Evolutionary conservation across 2,329 filamentous ascomycete genomes (phyloP), one percentile per base, ranked within the genome.

Genomic region (Myriosclerotinia scirpicola): DNA sequence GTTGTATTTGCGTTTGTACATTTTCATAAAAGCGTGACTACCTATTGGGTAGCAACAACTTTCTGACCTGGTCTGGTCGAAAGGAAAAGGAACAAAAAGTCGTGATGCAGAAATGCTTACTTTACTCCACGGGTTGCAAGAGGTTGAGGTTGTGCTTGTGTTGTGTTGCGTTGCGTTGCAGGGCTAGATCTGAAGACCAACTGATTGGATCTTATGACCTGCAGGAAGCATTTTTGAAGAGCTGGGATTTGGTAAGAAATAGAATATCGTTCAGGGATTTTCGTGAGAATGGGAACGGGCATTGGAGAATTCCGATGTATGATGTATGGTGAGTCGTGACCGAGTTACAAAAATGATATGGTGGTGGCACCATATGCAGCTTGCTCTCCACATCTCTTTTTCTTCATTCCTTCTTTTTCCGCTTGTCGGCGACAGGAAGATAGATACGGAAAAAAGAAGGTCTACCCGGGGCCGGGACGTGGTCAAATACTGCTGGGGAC

Each of bases 131-230:
- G 20, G 14, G 12, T 30, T 52, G 48, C 48, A 11, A 5, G 12
- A 22, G 9, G n/a, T 46, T 46, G 3, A 6, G 14, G 5, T 46
- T 17, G 15, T 6, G 17, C 1, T 48, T 48, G 44, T 20, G 26
- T 48, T 48, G 44, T 20, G 26, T 54, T 20, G 53, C 20, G 34
- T 54, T 54, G 17, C 17, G 36, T 63, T 63, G n/a, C 63, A 65
- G 63, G 63, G 63, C 54, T 65, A 38, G 36, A 42, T 65, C 50
- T 52, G 46, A 14, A 60, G 54, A 48, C 36, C 54, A 20, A 60
- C 30, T 65, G 64, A 65, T 65, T 65, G 64, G 64, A 60, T 65
- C 46, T 30, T 44, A 60, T 65, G 64, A 65, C 44, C 36, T 65
- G 64, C 46, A 65, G 46, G 36, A 42, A 52, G 40, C 26, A 26